Percentiles rank a stretch among this genome's conserved stretches.
Evolutionary conservation across 768 basidiomycete genomes (phyloP).

Genomic region (Udeniomyces megalosporus): DNA sequence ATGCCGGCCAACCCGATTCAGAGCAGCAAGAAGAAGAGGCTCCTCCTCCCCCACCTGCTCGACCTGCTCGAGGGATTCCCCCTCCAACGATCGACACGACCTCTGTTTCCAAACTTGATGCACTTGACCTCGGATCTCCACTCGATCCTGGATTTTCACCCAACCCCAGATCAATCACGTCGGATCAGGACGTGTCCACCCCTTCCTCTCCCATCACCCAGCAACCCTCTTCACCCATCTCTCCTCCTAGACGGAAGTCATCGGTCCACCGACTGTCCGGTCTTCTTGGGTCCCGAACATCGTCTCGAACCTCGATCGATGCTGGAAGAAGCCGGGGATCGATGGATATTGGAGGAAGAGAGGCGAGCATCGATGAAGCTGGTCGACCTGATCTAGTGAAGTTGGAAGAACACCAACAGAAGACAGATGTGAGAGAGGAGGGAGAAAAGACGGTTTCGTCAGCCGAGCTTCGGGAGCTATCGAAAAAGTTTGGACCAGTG

Average conservation of each 20-base stretch:
- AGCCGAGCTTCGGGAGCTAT: conserved; percentile 17
- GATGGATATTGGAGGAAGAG: conserved; percentile 14
- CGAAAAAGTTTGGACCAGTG: conserved; percentile 38
- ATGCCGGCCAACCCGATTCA: background rate
- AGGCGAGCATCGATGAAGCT: conserved; percentile 8
- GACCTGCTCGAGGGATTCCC: conserved; percentile 36
- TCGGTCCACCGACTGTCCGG: conserved; percentile 7
- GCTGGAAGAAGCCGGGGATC: background rate
- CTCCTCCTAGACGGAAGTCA: background rate
- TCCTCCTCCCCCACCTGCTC: conserved; percentile 34
- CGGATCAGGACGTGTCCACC: no score
- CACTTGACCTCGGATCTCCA: background rate
- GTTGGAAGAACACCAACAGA: background rate
- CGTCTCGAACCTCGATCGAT: conserved; percentile 25
- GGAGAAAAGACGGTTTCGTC: background rate
- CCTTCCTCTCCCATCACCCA: background rate
- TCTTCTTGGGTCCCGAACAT: conserved; percentile 41
- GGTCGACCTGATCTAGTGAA: background rate
- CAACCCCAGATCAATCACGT: no score
- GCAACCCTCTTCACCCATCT: no score
- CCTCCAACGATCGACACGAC: conserved; percentile 34
- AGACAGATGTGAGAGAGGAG: background rate
- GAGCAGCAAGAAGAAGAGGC: conserved; percentile 13
- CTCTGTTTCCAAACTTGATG: conserved; percentile 26
- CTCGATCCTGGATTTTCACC: no score